phyloP scores from a whole-genome alignment of 2,329 filamentous ascomycete genomes.

The Pseudogymnoascus sp. region DNA sequence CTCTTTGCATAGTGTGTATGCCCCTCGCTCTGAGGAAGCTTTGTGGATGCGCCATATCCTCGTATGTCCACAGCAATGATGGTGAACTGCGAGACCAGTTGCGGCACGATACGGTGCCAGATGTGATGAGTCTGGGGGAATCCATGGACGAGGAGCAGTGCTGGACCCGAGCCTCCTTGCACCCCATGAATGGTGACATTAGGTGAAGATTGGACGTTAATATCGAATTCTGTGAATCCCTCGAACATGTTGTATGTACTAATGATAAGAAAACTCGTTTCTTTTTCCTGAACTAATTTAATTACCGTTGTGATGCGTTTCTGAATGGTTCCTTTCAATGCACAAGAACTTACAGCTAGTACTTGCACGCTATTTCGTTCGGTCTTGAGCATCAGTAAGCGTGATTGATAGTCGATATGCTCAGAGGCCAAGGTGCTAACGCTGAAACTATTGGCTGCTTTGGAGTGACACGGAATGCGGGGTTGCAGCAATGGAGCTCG shows the following conservation, averaged over 20 bases:
- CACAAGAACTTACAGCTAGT: background rate
- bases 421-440: background rate
- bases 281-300: background rate
- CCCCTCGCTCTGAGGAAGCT: constrained; percentile 26
- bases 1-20: constrained; percentile 36
- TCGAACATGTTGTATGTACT: constrained; percentile 31
- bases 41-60: constrained; percentile 44
- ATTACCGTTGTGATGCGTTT: too few relatives aligned
- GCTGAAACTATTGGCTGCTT: background rate
- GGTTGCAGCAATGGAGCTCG: too few relatives aligned
- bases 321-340: background rate
- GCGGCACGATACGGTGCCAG: constrained; percentile 40
- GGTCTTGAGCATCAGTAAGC: background rate
- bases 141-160: constrained; percentile 42
- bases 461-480: too few relatives aligned
- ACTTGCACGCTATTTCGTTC: background rate
- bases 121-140: constrained; percentile 45
- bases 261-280: background rate
- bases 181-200: constrained; percentile 38
- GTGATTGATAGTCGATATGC: background rate
- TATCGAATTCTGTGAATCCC: constrained; percentile 31
- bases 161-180: constrained; percentile 27
- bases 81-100: constrained; percentile 33
- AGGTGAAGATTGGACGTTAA: constrained; percentile 27
- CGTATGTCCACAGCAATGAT: constrained; percentile 41